phyloP scores from a whole-genome alignment of 352 stramenopile species.

The Globisporangium lucens region DNA sequence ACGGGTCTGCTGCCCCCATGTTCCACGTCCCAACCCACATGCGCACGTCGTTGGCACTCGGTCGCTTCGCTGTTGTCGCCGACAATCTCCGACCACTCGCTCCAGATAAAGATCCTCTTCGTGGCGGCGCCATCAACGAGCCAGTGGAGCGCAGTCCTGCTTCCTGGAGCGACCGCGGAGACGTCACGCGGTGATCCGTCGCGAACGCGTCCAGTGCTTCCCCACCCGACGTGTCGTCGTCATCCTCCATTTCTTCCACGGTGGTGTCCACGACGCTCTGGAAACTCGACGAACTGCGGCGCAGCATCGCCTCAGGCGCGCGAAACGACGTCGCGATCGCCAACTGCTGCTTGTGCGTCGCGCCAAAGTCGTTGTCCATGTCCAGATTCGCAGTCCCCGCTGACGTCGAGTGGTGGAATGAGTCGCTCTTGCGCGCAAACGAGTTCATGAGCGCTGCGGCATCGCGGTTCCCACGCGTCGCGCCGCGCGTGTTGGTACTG shows the following conservation, averaged over 20 bases:
- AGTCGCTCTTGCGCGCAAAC: slow-evolving; percentile 47
- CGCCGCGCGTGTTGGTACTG: slow-evolving; percentile 43
- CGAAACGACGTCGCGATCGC: slow-evolving; percentile 37
- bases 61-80: slow-evolving; percentile 23
- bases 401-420: slow-evolving; percentile 37
- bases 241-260: slow-evolving; percentile 32
- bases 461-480: slow-evolving; percentile 25
- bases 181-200: slow-evolving; percentile 34
- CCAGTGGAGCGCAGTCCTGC: slow-evolving; percentile 41
- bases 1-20: slow-evolving; percentile 78
- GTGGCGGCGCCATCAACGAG: slow-evolving; percentile 30
- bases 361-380: slow-evolving; percentile 32
- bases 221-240: slow-evolving; percentile 9
- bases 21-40: slow-evolving; percentile 89
- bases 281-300: slow-evolving; percentile 22
- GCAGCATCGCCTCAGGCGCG: slow-evolving; percentile 19
- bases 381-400: slow-evolving; percentile 19
- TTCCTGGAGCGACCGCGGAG: slow-evolving; percentile 64
- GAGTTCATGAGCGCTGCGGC: slow-evolving; percentile 26
- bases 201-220: slow-evolving; percentile 6
- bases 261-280: slow-evolving; percentile 27
- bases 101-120: neutral
- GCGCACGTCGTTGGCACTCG: slow-evolving; percentile 47
- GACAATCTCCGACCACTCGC: slow-evolving; percentile 7
- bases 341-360: slow-evolving; percentile 37